phyloP scores from a whole-genome alignment of 176 grass and related monocot species.

The Calamus simplicifolius region DNA sequence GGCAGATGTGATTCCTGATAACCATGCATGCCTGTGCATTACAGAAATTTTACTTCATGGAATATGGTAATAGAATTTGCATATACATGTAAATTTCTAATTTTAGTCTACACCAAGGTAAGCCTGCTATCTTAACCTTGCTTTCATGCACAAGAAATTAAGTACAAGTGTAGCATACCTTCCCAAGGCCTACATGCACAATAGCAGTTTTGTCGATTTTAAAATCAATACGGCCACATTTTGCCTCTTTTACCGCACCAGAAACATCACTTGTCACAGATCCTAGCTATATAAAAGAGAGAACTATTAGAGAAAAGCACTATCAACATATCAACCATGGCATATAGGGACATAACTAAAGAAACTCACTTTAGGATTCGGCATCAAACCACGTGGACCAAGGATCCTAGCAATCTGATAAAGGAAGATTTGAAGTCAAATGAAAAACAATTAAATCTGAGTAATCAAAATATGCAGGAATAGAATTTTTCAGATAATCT shows the following conservation, averaged over 20 bases:
- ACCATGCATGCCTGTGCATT: too few relatives aligned
- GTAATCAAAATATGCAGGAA: constrained; percentile 16
- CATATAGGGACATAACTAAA: constrained; percentile 17
- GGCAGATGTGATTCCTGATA: too few relatives aligned
- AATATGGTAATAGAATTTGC: too few relatives aligned
- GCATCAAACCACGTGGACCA: constrained; percentile 95
- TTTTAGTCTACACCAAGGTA: too few relatives aligned
- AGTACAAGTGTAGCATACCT: constrained; percentile 35
- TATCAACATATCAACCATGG: constrained; percentile 8
- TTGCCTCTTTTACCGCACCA: constrained; percentile 74
- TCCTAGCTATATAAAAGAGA: constrained; percentile 52
- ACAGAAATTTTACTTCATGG: too few relatives aligned
- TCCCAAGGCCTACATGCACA: constrained; percentile 94
- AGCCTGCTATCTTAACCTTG: too few relatives aligned
- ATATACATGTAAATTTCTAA: too few relatives aligned
- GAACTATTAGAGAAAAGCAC: constrained; percentile 15
- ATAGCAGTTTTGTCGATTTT: constrained; percentile 99
- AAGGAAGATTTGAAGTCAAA: constrained; percentile 11
- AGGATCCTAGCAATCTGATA: constrained; percentile 86
- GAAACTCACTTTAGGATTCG: constrained; percentile 82
- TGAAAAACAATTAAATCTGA: too few relatives aligned
- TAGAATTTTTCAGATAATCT: background rate
- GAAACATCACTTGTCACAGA: constrained; percentile 94
- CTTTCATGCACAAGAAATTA: too few relatives aligned
- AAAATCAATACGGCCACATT: constrained; percentile 90